Conservation (phyloP, 345 rosid genomes). For the Camelina sativa region DNA sequence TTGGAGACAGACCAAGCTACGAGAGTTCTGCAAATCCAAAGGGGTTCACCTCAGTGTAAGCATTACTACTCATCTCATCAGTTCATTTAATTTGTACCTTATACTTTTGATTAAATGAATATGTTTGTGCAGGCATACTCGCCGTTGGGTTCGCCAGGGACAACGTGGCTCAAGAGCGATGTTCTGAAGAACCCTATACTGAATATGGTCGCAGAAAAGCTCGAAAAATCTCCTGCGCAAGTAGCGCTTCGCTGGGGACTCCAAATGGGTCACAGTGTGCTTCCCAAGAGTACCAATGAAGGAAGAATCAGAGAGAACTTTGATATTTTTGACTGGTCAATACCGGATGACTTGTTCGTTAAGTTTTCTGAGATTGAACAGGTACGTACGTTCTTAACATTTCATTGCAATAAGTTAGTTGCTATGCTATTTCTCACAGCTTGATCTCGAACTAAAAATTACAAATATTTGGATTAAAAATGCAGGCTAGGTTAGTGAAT, state of each 20-base stretch:
- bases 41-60: slow-evolving; percentile 70
- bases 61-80: not conserved
- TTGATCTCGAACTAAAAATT: not conserved
- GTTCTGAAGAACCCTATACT: slow-evolving; percentile 62
- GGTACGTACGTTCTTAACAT: slow-evolving; percentile 40
- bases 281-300: slow-evolving; percentile 78
- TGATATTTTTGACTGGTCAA: slow-evolving; percentile 72
- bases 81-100: not conserved
- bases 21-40: slow-evolving; percentile 69
- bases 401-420: not conserved
- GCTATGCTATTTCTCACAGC: not conserved
- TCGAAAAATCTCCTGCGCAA: slow-evolving; percentile 79
- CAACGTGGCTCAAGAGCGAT: slow-evolving; percentile 64
- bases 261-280: slow-evolving; percentile 85
- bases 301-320: slow-evolving; percentile 70
- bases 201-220: slow-evolving; percentile 56
- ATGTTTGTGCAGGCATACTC: slow-evolving; percentile 60
- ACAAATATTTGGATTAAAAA: slow-evolving; percentile 14
- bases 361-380: slow-evolving; percentile 67
- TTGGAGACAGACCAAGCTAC: slow-evolving; percentile 75
- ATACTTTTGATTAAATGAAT: not conserved
- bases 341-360: slow-evolving; percentile 67
- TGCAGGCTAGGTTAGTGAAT: slow-evolving; percentile 61
- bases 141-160: slow-evolving; percentile 83
- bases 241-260: slow-evolving; percentile 87